Percentiles rank a stretch among this genome's conserved stretches.
Conservation (phyloP, 192 early-diverging fungal genomes). For the Linnemannia schmuckeri region DNA sequence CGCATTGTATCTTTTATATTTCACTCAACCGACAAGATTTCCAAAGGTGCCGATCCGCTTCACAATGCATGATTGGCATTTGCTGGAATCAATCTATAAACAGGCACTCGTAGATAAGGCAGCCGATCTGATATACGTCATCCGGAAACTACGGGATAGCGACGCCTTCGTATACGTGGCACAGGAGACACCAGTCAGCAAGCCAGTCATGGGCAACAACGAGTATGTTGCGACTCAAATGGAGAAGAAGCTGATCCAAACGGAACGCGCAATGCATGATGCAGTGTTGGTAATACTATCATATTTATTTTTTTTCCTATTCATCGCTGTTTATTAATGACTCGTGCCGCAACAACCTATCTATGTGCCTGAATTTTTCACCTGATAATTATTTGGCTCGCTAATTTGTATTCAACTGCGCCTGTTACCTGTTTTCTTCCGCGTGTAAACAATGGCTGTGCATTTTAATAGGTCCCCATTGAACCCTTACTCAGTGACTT, state of each 20-base stretch:
- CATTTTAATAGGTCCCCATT: constrained; percentile 8
- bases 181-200: not conserved
- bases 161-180: constrained; percentile 26
- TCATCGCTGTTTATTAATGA: not conserved
- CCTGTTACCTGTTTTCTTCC: not conserved
- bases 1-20: constrained; percentile 22
- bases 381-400: not conserved
- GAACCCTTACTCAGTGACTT: constrained; percentile 13
- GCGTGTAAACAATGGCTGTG: not conserved
- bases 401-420: not conserved
- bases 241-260: constrained; percentile 7
- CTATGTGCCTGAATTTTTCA: no score
- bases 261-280: constrained; percentile 22
- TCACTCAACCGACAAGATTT: constrained; percentile 27
- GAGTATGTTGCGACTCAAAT: not conserved
- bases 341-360: no score
- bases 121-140: constrained; percentile 22
- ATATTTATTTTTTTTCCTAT: not conserved
- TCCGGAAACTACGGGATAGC: constrained; percentile 13
- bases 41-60: constrained; percentile 21
- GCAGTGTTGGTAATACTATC: constrained; percentile 10
- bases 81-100: constrained; percentile 20
- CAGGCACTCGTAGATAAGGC: constrained; percentile 3
- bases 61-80: not conserved
- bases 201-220: not conserved